Conservation (phyloP, 106 monocot species). For the Dendrobium catenatum region DNA sequence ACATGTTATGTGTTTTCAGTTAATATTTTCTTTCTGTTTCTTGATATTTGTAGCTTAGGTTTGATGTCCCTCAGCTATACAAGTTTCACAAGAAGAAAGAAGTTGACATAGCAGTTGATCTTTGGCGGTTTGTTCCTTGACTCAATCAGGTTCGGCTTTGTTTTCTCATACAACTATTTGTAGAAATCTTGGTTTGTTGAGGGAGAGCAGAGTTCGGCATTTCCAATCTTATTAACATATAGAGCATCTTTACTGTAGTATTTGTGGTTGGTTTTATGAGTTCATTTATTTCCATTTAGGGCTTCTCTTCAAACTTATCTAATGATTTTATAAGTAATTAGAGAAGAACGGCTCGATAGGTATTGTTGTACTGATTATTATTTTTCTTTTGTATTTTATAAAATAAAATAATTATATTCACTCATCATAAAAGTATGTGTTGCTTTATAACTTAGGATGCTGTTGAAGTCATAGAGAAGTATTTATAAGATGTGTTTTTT, state of each 20-base stretch:
- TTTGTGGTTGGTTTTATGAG: background rate
- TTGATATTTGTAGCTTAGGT: slow-evolving; percentile 58
- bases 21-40: background rate
- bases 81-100: slow-evolving; percentile 91
- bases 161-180: too few species aligned
- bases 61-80: slow-evolving; percentile 75
- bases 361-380: background rate
- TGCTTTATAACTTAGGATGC: background rate
- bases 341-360: background rate
- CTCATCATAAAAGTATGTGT: background rate
- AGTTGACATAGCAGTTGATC: slow-evolving; percentile 87
- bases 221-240: background rate
- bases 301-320: background rate
- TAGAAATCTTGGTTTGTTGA: background rate
- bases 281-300: too few species aligned
- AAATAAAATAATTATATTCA: background rate
- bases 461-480: too few species aligned
- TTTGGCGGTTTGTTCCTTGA: slow-evolving; percentile 88
- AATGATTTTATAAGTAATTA: background rate
- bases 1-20: too few species aligned
- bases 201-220: background rate
- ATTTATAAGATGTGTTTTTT: too few species aligned
- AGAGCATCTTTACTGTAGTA: too few species aligned
- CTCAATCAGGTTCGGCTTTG: background rate
- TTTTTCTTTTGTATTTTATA: too few species aligned